These are phyloP conservation scores for Tephrocybe sp. DNA, from an alignment of 768 basidiomycete species.

Conservation along the genomic window DNA sequence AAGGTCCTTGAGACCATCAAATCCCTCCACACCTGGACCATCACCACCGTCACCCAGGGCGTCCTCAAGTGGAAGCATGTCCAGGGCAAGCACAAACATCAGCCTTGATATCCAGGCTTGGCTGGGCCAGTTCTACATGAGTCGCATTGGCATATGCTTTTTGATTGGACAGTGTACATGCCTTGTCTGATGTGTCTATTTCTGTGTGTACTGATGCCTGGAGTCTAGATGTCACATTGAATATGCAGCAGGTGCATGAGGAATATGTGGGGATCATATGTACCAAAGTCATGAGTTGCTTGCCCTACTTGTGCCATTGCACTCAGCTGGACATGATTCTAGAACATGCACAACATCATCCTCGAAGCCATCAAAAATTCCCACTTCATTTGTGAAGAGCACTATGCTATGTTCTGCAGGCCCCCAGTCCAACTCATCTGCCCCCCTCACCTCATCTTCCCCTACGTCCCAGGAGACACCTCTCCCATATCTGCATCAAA, in stretches of 20 bases:
- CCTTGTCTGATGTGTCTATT: not conserved
- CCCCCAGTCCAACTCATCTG: too few relatives aligned
- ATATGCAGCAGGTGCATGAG: constrained; percentile 84
- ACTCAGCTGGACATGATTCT: not conserved
- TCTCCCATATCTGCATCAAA: constrained; percentile 96
- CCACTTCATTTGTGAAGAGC: constrained; percentile 91
- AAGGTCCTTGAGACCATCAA: constrained; percentile 87
- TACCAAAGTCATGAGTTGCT: constrained; percentile 71
- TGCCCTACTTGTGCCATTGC: not conserved
- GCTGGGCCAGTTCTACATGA: constrained; percentile 97
- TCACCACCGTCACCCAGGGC: constrained; percentile 95
- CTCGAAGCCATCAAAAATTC: constrained; percentile 99
- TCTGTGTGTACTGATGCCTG: too few relatives aligned
- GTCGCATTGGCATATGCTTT: constrained; percentile 93
- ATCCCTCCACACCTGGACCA: constrained; percentile 93
- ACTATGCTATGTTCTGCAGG: constrained; percentile 95
- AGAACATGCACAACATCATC: constrained; percentile 97
- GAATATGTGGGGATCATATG: constrained; percentile 98
- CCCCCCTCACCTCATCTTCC: too few relatives aligned
- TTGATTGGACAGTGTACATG: constrained; percentile 91
- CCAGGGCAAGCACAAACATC: constrained; percentile 66
- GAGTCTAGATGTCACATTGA: constrained; percentile 83
- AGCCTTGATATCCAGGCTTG: constrained; percentile 91
- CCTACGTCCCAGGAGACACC: constrained; percentile 96
- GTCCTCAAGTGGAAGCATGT: constrained; percentile 93